Evolutionary conservation across 805 yeast species (phyloP).

Genomic region (Yarrowia divulgata): DNA sequence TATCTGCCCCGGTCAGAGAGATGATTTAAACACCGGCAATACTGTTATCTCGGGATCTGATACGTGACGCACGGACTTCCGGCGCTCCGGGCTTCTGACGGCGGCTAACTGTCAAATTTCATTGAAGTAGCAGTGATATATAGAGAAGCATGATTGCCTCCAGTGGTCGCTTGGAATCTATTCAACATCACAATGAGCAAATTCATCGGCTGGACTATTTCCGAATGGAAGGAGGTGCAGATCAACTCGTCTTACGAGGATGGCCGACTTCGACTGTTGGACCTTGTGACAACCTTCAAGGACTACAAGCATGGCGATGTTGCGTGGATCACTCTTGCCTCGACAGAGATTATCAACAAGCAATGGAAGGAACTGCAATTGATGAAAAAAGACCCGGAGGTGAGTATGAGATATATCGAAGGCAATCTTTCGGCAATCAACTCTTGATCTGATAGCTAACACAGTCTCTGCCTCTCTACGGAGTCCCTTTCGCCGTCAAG

Average conservation of each 20-base stretch:
- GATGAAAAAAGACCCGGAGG: slow-evolving; percentile 13
- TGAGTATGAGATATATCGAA: slow-evolving; percentile 9
- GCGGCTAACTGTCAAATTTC: no score
- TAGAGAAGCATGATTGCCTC: background rate
- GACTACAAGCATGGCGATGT: slow-evolving; percentile 60
- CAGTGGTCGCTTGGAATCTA: background rate
- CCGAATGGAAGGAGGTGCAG: slow-evolving; percentile 80
- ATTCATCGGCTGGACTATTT: slow-evolving; percentile 75
- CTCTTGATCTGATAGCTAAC: background rate
- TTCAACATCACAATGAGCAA: slow-evolving; percentile 42
- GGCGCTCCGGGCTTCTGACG: no score
- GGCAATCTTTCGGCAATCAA: no score
- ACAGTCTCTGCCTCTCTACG: slow-evolving; percentile 66
- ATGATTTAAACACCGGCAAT: no score
- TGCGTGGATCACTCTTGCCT: slow-evolving; percentile 88
- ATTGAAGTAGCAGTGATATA: background rate
- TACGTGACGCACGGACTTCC: no score
- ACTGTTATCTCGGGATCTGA: no score
- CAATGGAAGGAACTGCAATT: slow-evolving; percentile 39
- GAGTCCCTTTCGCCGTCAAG: slow-evolving; percentile 94
- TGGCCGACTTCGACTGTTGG: slow-evolving; percentile 60
- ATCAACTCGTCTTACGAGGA: slow-evolving; percentile 64
- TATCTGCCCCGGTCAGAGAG: no score
- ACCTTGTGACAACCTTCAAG: slow-evolving; percentile 49
- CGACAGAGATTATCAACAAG: slow-evolving; percentile 59